phyloP scores from a whole-genome alignment of 2,329 filamentous ascomycete genomes.

The Exophiala bonariae region DNA sequence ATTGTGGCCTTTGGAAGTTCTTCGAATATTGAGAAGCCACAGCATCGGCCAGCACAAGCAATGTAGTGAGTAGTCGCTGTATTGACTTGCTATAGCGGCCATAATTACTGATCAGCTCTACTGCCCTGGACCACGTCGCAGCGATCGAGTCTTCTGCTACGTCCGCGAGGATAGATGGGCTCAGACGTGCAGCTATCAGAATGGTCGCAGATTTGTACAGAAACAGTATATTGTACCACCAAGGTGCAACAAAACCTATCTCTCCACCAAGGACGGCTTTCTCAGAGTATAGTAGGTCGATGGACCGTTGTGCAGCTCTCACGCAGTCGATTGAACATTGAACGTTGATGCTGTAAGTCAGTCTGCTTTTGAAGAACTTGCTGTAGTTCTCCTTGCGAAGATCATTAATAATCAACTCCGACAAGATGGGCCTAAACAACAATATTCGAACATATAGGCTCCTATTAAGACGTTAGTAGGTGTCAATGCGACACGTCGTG shows the following conservation, averaged over 20 bases:
- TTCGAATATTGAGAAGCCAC: conserved; percentile 2
- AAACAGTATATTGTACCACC: conserved; percentile 40
- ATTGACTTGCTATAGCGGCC: conserved; percentile 5
- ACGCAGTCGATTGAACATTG: conserved; percentile 37
- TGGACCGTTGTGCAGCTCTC: conserved; percentile 34
- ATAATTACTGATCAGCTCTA: conserved; percentile 8
- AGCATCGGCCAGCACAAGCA: conserved; percentile 8
- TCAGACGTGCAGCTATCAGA: conserved; percentile 34
- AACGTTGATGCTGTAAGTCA: conserved; percentile 4
- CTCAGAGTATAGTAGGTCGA: conserved; percentile 31
- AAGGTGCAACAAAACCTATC: conserved; percentile 33
- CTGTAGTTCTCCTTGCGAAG: conserved; percentile 21
- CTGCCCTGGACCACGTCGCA: conserved; percentile 8
- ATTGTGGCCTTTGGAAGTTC: not conserved
- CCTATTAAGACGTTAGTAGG: conserved; percentile 24
- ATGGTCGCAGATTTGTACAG: conserved; percentile 38
- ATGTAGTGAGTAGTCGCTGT: conserved; percentile 6
- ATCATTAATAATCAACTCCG: conserved; percentile 34
- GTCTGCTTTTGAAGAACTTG: conserved; percentile 15
- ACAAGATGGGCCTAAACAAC: conserved; percentile 34
- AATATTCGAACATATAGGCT: conserved; percentile 37
- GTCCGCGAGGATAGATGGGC: conserved; percentile 10
- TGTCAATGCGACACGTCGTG: too few species aligned
- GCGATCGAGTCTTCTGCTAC: conserved; percentile 9
- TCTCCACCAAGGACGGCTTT: not conserved